Conservation (phyloP, 2,329 filamentous ascomycete species). For the Penicillium sp. region DNA sequence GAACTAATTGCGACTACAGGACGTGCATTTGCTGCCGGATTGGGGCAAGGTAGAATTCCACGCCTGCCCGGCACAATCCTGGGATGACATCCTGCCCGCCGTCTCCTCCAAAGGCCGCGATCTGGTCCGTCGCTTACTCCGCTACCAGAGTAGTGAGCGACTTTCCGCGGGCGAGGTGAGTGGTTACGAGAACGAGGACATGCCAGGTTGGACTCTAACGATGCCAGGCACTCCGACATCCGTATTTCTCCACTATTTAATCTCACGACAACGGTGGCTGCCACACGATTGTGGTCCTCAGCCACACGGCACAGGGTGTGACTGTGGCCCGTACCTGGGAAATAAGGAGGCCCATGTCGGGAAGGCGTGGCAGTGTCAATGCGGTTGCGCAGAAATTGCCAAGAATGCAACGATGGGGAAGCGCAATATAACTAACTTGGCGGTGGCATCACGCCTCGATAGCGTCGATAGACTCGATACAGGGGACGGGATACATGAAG, state of each 20-base stretch:
- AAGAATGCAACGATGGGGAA: neutral
- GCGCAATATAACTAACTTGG: neutral
- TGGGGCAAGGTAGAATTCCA: constrained; percentile 86
- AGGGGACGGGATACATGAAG: neutral
- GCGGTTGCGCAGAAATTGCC: neutral
- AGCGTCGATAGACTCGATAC: neutral
- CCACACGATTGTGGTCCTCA: neutral
- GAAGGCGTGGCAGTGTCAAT: neutral
- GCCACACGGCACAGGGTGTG: neutral
- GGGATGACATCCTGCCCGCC: constrained; percentile 69
- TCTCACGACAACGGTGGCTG: constrained; percentile 1
- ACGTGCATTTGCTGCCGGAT: constrained; percentile 64
- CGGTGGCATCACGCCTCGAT: neutral
- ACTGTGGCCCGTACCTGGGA: neutral
- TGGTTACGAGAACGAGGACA: constrained; percentile 3
- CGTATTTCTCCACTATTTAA: constrained; percentile 36
- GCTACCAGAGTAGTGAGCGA: constrained; percentile 69
- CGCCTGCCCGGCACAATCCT: constrained; percentile 66
- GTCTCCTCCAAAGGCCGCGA: constrained; percentile 61
- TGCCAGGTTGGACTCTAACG: constrained; percentile 14
- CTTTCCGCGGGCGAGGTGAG: constrained; percentile 66
- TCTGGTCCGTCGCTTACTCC: constrained; percentile 68
- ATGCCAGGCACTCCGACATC: constrained; percentile 40
- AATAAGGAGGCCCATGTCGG: neutral
- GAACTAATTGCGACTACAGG: constrained; percentile 27